Evolutionary conservation across 2,329 filamentous ascomycete genomes (phyloP).

Genomic region (Pseudogymnoascus sp.): DNA sequence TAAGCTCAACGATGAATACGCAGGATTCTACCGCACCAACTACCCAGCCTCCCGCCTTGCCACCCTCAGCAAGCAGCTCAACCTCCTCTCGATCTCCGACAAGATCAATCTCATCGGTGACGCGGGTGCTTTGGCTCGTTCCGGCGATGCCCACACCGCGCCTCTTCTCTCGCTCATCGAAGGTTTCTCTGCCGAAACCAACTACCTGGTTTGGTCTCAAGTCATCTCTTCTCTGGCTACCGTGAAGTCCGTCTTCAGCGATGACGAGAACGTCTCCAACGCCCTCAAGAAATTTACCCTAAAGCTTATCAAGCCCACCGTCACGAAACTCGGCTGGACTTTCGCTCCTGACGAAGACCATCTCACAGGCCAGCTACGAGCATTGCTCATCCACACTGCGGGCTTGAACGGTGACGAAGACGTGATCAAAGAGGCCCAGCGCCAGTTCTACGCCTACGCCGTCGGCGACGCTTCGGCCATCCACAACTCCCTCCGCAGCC

Average conservation of each 20-base stretch:
- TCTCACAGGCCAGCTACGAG: conserved; percentile 71
- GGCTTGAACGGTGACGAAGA: conserved; percentile 66
- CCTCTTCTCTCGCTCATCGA: conserved; percentile 76
- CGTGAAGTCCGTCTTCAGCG: conserved; percentile 77
- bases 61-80: conserved; percentile 68
- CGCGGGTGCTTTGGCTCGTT: conserved; percentile 77
- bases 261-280: conserved; percentile 60
- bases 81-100: conserved; percentile 72
- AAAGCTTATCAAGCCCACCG: conserved; percentile 64
- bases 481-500: conserved; percentile 69
- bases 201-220: conserved; percentile 84
- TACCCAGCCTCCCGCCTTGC: conserved; percentile 77
- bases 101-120: conserved; percentile 90
- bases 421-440: conserved; percentile 62
- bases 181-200: conserved; percentile 71
- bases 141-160: conserved; percentile 74
- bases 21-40: conserved; percentile 86
- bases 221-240: conserved; percentile 67
- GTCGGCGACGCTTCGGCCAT: conserved; percentile 58
- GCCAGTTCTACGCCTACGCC: conserved; percentile 72
- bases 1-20: conserved; percentile 84
- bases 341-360: conserved; percentile 71
- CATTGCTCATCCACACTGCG: conserved; percentile 68
- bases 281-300: conserved; percentile 72
- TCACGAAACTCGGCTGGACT: conserved; percentile 78